Evolutionary conservation across 176 grass and related monocot genomes (phyloP), one percentile per base, ranked within the genome.

Genomic region (Saccharum officinarum): DNA sequence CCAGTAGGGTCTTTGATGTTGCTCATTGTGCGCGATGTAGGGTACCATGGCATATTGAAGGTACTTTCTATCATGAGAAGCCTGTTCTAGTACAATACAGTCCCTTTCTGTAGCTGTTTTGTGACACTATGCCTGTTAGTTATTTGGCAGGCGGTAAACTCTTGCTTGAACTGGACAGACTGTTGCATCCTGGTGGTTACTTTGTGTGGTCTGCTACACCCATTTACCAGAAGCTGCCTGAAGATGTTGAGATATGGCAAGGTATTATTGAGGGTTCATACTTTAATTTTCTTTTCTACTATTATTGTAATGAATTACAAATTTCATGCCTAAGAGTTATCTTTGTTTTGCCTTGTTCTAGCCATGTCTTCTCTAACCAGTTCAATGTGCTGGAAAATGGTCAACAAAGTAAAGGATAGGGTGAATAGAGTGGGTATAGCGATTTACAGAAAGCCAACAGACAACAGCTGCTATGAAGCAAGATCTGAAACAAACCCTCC

Each of bases 1-100:
- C 95, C 18, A 75, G 92, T 38, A 82, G 76, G 65, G 90, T 97
- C 80, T 97, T 97, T 86, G 95, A 97, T 90, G 88, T 79, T 80
- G 67, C 94, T 40, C 95, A 97, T 25, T 97, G 95, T 82, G 95
- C 95, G 23, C 89, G 95, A 36, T 94, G 95, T 66, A 85, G 95
- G 55, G 95, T 97, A 69, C 95, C 95, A 65, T 97, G 95, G 95
- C 95, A 97, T 80, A 92, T 94, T 54, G 95, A 97, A 94, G 95
- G 95, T 97, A 18, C 67, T 70, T 82, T 47, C 22, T 42, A 45
- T 79, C n/a, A 45, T 33, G 31, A 13, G 62, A 52, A 64, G 1
- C 0, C n/a, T 22, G 11, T 84, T 83, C 37, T 61, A 50, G 25
- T 38, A 83, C 2, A 37, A 22, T 20, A 52, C 16, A 34, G 16